Percentiles rank a stretch among this genome's conserved stretches.
These are phyloP conservation scores for Phaeosphaeriaceae sp. DNA, from an alignment of 2,329 filamentous ascomycete species.

Conservation along the genomic window DNA sequence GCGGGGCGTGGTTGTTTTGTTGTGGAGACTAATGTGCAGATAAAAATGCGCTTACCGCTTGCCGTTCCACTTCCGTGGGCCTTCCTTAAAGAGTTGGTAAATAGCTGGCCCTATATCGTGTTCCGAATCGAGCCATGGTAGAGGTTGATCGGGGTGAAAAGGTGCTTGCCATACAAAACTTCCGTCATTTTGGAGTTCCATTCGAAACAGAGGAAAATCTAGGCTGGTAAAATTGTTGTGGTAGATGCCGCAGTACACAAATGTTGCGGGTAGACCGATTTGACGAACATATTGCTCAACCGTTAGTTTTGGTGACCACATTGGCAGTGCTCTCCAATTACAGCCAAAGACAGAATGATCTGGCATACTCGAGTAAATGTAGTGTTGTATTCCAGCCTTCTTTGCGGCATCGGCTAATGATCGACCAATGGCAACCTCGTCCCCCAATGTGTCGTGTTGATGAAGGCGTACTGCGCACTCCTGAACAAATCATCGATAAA, in stretches of 20 bases:
- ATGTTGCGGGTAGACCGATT: constrained; percentile 83
- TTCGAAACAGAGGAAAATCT: constrained; percentile 91
- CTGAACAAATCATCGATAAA: constrained; percentile 81
- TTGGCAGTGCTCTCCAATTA: constrained; percentile 79
- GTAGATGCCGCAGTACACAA: constrained; percentile 96
- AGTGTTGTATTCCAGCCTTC: constrained; percentile 82
- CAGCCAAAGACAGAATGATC: constrained; percentile 83
- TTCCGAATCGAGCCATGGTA: constrained; percentile 96
- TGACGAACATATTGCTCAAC: constrained; percentile 90
- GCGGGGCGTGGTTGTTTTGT: constrained; percentile 27
- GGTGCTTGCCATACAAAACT: constrained; percentile 93
- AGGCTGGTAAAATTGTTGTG: constrained; percentile 99
- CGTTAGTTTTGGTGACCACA: constrained; percentile 92
- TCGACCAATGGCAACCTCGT: constrained; percentile 88
- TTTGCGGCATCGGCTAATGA: constrained; percentile 90
- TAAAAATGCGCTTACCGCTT: constrained; percentile 61
- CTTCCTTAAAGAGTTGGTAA: constrained; percentile 94
- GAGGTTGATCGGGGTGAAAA: constrained; percentile 84
- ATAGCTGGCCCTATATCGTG: constrained; percentile 94
- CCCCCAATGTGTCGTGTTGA: constrained; percentile 98
- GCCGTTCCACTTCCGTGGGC: constrained; percentile 80
- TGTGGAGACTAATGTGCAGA: constrained; percentile 27
- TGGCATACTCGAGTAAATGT: constrained; percentile 96
- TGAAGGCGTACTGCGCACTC: constrained; percentile 87
- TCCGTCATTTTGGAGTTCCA: constrained; percentile 84